A percentile compares a stretch with the other conserved stretches of the same genome.
These are phyloP conservation scores for Euryodendron excelsum DNA, from an alignment of 148 eudicot species.

Conservation along the genomic window DNA sequence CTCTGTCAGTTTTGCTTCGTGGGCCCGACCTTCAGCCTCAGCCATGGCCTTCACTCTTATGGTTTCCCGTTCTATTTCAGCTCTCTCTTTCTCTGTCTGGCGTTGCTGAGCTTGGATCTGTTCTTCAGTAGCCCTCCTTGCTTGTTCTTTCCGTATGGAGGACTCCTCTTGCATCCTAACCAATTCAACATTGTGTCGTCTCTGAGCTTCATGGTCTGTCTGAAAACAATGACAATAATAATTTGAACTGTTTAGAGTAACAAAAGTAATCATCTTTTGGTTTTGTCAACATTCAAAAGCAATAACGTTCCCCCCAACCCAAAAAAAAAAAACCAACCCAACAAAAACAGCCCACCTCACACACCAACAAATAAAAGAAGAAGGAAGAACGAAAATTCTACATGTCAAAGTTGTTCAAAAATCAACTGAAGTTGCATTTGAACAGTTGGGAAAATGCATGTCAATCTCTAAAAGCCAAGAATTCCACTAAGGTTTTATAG, in stretches of 20 bases:
- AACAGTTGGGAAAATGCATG: not conserved
- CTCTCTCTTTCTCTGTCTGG: slow-evolving; percentile 97
- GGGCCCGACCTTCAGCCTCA: slow-evolving; percentile 93
- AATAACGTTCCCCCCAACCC: too few species aligned
- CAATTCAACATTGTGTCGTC: slow-evolving; percentile 71
- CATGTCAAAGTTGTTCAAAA: not conserved
- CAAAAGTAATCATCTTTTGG: not conserved
- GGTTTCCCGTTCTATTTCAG: slow-evolving; percentile 86
- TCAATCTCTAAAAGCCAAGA: not conserved
- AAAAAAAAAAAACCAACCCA: too few species aligned
- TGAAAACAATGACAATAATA: slow-evolving; percentile 31
- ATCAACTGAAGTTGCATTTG: not conserved
- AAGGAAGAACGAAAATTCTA: not conserved
- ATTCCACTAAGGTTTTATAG: not conserved
- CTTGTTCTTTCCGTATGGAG: slow-evolving; percentile 71
- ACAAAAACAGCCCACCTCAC: too few species aligned
- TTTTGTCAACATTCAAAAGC: not conserved
- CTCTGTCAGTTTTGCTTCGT: slow-evolving; percentile 81
- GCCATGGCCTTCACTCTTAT: slow-evolving; percentile 83
- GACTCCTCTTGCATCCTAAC: slow-evolving; percentile 95
- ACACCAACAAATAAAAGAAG: too few species aligned
- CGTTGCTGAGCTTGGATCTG: slow-evolving; percentile 89
- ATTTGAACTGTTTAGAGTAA: not conserved
- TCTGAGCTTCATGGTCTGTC: slow-evolving; percentile 92
- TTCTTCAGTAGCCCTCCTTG: slow-evolving; percentile 84